These are phyloP conservation scores for Mucuna pruriens DNA, from an alignment of 306 rosid species.

Conservation along the genomic window DNA sequence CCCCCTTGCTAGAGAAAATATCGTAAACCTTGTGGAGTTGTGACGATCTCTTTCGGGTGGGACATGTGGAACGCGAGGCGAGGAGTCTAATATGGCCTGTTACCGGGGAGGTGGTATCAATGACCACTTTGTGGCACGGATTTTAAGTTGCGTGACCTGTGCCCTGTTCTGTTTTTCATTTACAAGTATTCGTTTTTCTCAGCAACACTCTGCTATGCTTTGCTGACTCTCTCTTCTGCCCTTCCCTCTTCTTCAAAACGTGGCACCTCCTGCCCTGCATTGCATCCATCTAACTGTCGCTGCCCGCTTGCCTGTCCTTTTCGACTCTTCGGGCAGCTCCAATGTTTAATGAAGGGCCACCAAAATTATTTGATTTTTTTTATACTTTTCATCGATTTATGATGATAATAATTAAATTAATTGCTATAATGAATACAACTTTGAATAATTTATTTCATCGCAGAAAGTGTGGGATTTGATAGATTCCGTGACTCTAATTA, in stretches of 20 bases:
- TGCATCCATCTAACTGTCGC: too few species aligned
- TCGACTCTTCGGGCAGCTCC: background rate
- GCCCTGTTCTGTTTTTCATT: too few species aligned
- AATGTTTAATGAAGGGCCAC: background rate
- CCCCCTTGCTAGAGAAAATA: background rate
- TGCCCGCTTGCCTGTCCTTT: background rate
- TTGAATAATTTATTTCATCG: background rate
- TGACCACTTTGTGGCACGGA: background rate
- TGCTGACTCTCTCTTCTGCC: background rate
- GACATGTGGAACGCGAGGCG: background rate
- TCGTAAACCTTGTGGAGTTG: background rate
- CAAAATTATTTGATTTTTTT: background rate
- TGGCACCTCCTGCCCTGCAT: background rate
- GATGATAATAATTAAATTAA: background rate
- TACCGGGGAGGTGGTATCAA: background rate
- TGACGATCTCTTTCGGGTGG: background rate
- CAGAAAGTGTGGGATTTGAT: background rate
- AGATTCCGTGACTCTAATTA: background rate
- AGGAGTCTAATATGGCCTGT: background rate
- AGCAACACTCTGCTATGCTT: background rate
- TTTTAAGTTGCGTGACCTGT: background rate
- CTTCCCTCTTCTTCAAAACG: background rate
- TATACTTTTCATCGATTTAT: background rate
- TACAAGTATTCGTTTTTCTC: too few species aligned
- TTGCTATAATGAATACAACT: background rate